These are phyloP conservation scores for Maudiozyma humilis DNA, from an alignment of 1,139 yeast genomes.

Conservation along the genomic window DNA sequence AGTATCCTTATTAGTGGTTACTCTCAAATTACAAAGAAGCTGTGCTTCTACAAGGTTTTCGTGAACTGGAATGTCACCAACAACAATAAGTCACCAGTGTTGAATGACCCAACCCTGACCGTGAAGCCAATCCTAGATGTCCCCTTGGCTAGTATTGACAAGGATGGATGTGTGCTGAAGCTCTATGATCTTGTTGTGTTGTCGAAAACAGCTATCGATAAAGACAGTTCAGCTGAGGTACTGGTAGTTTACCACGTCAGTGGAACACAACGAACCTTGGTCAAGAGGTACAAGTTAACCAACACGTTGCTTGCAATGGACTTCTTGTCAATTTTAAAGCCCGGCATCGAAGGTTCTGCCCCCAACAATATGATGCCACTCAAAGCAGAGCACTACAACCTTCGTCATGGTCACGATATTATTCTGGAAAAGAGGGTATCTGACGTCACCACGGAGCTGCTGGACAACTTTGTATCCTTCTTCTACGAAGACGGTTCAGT, in stretches of 20 bases:
- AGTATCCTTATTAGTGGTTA: constrained; percentile 27
- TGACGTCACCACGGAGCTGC: constrained; percentile 23
- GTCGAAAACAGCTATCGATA: constrained; percentile 27
- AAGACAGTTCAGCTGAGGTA: constrained; percentile 26
- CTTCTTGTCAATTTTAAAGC: constrained; percentile 17
- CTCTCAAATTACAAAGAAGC: constrained; percentile 21
- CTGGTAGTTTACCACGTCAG: constrained; percentile 22
- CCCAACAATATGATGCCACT: constrained; percentile 8
- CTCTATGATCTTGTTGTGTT: constrained; percentile 22
- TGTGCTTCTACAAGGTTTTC: constrained; percentile 26
- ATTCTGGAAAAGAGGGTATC: constrained; percentile 19
- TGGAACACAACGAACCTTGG: constrained; percentile 22
- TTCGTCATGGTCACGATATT: constrained; percentile 15
- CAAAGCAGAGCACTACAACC: constrained; percentile 18
- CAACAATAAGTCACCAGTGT: constrained; percentile 17
- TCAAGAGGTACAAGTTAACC: constrained; percentile 21
- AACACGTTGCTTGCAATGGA: constrained; percentile 16
- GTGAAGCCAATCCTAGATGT: constrained; percentile 23
- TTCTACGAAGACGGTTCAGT: constrained; percentile 25
- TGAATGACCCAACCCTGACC: constrained; percentile 28
- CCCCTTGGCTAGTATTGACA: constrained; percentile 21
- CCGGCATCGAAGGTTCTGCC: constrained; percentile 9
- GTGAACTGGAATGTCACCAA: constrained; percentile 28
- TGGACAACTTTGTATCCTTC: constrained; percentile 25
- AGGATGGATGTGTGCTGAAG: constrained; percentile 20